These are phyloP conservation scores for Tilletia indica DNA, from an alignment of 1,284 basidiomycete species.

Conservation along the genomic window DNA sequence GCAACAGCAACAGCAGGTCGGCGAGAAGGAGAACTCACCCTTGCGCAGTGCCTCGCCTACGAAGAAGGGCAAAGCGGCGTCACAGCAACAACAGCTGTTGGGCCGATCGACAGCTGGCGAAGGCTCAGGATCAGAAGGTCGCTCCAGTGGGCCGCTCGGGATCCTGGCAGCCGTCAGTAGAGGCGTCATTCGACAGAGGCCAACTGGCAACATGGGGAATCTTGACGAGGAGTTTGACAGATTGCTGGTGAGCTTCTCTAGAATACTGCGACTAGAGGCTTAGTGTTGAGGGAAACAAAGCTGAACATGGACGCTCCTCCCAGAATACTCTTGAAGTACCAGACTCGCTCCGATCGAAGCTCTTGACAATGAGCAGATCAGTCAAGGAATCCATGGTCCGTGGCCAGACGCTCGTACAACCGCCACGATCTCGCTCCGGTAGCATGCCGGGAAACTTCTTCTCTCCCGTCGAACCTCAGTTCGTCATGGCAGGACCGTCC, in stretches of 20 bases:
- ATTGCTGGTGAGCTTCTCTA: constrained; percentile 28
- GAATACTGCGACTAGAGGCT: no score
- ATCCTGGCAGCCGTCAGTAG: neutral
- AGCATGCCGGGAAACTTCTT: constrained; percentile 12
- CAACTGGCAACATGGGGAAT: constrained; percentile 17
- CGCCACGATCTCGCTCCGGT: constrained; percentile 5
- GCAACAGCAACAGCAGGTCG: neutral
- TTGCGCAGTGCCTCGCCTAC: neutral
- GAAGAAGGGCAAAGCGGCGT: neutral
- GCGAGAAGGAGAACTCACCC: constrained; percentile 12
- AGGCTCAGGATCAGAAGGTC: neutral
- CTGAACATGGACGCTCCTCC: no score
- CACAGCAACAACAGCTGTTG: no score
- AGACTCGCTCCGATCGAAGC: constrained; percentile 69
- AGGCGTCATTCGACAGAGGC: constrained; percentile 3
- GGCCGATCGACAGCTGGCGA: neutral
- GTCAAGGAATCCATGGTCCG: constrained; percentile 88
- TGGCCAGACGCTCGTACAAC: constrained; percentile 61
- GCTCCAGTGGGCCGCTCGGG: neutral
- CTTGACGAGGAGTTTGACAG: constrained; percentile 42
- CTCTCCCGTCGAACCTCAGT: constrained; percentile 21
- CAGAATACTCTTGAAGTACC: constrained; percentile 66
- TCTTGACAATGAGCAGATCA: constrained; percentile 71
- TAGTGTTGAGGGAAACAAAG: no score
- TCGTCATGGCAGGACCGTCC: constrained; percentile 26